Evolutionary conservation across 352 stramenopile species (phyloP).

Genomic region (Pythium rhizo-oryzae): DNA sequence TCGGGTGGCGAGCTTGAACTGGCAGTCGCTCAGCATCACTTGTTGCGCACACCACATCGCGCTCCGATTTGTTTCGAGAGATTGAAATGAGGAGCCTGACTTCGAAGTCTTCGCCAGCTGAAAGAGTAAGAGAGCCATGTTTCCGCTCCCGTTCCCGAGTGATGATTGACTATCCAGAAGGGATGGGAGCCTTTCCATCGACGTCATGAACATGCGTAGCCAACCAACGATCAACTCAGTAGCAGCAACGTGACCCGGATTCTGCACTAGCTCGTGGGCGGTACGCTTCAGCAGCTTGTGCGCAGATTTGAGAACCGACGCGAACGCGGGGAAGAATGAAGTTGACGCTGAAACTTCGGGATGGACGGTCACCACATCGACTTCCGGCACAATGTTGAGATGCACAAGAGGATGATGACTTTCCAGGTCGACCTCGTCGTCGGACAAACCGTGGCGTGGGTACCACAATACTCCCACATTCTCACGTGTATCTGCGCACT

Average conservation of each 20-base stretch:
- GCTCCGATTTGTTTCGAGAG: conserved; percentile 28
- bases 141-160: conserved; percentile 64
- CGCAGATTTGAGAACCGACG: conserved; percentile 26
- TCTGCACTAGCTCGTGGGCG: conserved; percentile 1
- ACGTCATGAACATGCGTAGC: conserved; percentile 55
- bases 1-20: conserved; percentile 48
- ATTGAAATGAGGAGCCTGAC: conserved; percentile 38
- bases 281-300: conserved; percentile 27
- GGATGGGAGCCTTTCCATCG: conserved; percentile 47
- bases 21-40: conserved; percentile 39
- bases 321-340: conserved; percentile 25
- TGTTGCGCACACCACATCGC: conserved; percentile 45
- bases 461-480: conserved; percentile 5
- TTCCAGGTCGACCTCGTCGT: background rate
- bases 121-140: conserved; percentile 60
- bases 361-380: conserved; percentile 7
- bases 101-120: conserved; percentile 63
- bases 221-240: conserved; percentile 53
- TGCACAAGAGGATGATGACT: background rate
- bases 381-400: conserved; percentile 1
- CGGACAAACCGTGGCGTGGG: background rate
- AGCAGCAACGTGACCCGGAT: conserved; percentile 17
- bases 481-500: conserved; percentile 5
- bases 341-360: background rate
- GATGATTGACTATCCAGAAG: conserved; percentile 66